phyloP scores from a whole-genome alignment of 768 basidiomycete species.

The Rhizopogon vinicolor region DNA sequence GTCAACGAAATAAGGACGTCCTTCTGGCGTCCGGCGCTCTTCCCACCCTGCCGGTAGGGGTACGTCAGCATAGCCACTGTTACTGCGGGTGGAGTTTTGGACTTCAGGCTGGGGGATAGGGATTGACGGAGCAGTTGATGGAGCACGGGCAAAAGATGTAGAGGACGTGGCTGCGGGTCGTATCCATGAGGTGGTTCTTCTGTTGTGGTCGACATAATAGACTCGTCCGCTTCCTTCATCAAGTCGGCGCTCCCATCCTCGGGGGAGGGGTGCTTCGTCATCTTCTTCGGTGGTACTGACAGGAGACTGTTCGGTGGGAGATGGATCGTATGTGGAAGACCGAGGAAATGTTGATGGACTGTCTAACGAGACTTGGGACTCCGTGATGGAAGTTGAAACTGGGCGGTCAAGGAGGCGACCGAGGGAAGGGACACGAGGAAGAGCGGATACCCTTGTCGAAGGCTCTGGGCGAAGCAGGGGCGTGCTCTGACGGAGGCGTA shows the following conservation, averaged over 20 bases:
- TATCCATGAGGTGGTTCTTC: slow-evolving; percentile 78
- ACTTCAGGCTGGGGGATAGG: slow-evolving; percentile 21
- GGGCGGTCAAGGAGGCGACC: neutral
- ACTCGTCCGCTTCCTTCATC: slow-evolving; percentile 60
- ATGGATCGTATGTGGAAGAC: slow-evolving; percentile 7
- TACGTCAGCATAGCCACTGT: slow-evolving; percentile 44
- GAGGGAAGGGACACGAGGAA: slow-evolving; percentile 17
- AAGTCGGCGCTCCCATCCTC: slow-evolving; percentile 79
- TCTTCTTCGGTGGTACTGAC: slow-evolving; percentile 40
- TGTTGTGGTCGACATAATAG: slow-evolving; percentile 88
- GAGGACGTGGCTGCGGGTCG: slow-evolving; percentile 33
- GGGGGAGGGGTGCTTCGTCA: slow-evolving; percentile 59
- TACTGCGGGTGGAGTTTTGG: slow-evolving; percentile 15
- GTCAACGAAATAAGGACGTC: slow-evolving; percentile 70
- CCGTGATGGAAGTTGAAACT: neutral
- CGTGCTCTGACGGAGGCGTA: slow-evolving; percentile 17
- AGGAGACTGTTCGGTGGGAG: slow-evolving; percentile 5
- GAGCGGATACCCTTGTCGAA: slow-evolving; percentile 11
- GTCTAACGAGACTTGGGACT: neutral
- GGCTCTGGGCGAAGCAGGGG: slow-evolving; percentile 17
- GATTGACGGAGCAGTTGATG: slow-evolving; percentile 10
- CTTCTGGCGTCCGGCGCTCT: slow-evolving; percentile 86
- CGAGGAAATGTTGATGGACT: slow-evolving; percentile 8
- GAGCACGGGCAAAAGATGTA: slow-evolving; percentile 15
- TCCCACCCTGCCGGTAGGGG: slow-evolving; percentile 91